Evolutionary conservation across 2,329 filamentous ascomycete genomes (phyloP), one percentile per base, ranked within the genome.

Genomic region (Ambrosiella beaveri): DNA sequence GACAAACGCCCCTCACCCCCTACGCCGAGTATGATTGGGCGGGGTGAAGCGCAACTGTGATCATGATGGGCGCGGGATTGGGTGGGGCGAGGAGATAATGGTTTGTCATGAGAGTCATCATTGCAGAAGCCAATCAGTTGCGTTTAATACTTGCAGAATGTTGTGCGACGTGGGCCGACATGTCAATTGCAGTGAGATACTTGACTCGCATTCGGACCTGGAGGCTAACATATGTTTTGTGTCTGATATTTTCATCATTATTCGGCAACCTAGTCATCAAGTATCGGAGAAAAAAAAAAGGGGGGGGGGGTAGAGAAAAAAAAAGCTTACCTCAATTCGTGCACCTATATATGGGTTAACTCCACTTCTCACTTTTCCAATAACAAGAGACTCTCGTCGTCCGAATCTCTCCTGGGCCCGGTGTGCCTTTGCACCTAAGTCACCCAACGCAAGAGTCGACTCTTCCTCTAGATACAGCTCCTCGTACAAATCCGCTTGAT

Each of bases 391-490:
- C 17, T 50, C 19, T 50, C 45, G 12, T 19, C 45, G 12, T 50
- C 45, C 35, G 17, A 19, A 27, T 36, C 27, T 15, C 13, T 52
- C 49, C 15, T 36, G 15, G 9, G 7, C 35, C 49, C 49, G 9
- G 15, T 19, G 7, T 52, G 13, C 49, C 49, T 37, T 52, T 13
- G 49, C 49, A 7, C 17, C 17, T n/a, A 52, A 36, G 27, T 52
- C 19, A 49, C 49, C 49, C 40, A n/a, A 41, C 11, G 40, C 40
- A 41, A 41, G 40, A 11, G 58, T 50, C 15, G 53, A 51, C 45
- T 59, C 57, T 19, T 59, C 57, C 36, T 59, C 57, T 9, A 60
- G 50, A 50, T 57, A 60, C 9, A 50, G 58, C 8, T 57, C 27
- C 36, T 56, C 57, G 36, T 39, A 9, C 35, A 19, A 54, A 12